Percentiles rank a stretch among this genome's conserved stretches.
These are phyloP conservation scores for Persicaria tinctoria DNA, from an alignment of 148 eudicot genomes.

Conservation along the genomic window DNA sequence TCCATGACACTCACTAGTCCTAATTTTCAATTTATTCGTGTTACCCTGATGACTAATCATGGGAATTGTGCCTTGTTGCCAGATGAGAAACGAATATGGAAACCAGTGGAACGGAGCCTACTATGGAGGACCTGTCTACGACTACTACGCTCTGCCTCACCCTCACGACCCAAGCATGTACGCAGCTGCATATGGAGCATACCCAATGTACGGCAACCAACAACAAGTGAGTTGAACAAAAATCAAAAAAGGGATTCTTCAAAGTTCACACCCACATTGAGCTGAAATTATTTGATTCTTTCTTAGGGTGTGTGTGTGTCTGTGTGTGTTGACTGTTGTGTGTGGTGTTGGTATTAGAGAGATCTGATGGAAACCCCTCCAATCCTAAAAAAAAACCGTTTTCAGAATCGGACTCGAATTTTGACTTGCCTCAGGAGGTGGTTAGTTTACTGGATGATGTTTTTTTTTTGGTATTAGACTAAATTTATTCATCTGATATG, in stretches of 20 bases:
- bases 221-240: constrained; percentile 55
- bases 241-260: background rate
- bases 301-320: background rate
- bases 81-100: constrained; percentile 69
- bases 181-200: constrained; percentile 73
- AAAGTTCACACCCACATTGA: background rate
- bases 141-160: constrained; percentile 60
- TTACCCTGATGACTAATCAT: constrained; percentile 3
- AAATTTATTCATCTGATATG: background rate
- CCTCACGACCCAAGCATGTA: constrained; percentile 91
- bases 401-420: background rate
- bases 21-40: background rate
- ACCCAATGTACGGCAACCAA: constrained; percentile 49
- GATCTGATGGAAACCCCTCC: constrained; percentile 10
- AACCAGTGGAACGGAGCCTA: constrained; percentile 77
- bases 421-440: constrained; percentile 3
- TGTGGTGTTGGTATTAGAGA: constrained; percentile 3
- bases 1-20: background rate
- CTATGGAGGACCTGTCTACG: constrained; percentile 47
- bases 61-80: constrained; percentile 6
- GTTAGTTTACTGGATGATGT: constrained; percentile 3
- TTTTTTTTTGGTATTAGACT: background rate
- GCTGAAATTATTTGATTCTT: background rate
- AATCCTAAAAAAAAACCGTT: background rate
- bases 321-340: background rate